These are phyloP conservation scores for Helianthus tuberosus DNA, from an alignment of 129 eudicot genomes.

Conservation along the genomic window DNA sequence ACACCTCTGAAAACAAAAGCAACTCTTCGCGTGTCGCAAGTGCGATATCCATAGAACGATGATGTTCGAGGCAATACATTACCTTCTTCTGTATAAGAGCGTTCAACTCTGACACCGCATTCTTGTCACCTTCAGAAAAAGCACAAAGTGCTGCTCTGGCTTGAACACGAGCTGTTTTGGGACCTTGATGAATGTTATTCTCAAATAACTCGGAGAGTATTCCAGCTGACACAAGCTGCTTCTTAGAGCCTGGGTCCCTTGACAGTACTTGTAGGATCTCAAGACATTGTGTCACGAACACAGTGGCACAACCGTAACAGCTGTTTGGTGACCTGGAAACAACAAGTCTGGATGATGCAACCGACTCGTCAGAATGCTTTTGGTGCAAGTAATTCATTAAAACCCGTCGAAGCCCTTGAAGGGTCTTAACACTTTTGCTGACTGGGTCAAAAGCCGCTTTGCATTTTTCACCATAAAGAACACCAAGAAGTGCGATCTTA, in stretches of 20 bases:
- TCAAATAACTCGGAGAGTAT: constrained; percentile 90
- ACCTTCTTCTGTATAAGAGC: constrained; percentile 87
- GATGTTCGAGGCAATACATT: constrained; percentile 93
- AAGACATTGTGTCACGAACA: constrained; percentile 92
- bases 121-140: constrained; percentile 88
- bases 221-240: constrained; percentile 87
- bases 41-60: constrained; percentile 97
- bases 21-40: constrained; percentile 93
- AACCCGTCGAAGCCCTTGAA: constrained; percentile 98
- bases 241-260: constrained; percentile 82
- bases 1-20: constrained; percentile 90
- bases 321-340: constrained; percentile 87
- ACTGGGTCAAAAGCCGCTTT: constrained; percentile 99
- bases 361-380: constrained; percentile 65
- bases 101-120: constrained; percentile 86
- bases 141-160: constrained; percentile 97
- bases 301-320: constrained; percentile 97
- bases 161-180: constrained; percentile 92
- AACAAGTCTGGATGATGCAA: constrained; percentile 78
- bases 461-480: constrained; percentile 99
- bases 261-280: constrained; percentile 92
- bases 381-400: constrained; percentile 94
- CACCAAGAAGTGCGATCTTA: constrained; percentile 97
- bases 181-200: constrained; percentile 98
- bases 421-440: constrained; percentile 98